Base-by-base conservation (phyloP, 2,329 filamentous ascomycete species). In the Aspergillus sp. region DNA sequence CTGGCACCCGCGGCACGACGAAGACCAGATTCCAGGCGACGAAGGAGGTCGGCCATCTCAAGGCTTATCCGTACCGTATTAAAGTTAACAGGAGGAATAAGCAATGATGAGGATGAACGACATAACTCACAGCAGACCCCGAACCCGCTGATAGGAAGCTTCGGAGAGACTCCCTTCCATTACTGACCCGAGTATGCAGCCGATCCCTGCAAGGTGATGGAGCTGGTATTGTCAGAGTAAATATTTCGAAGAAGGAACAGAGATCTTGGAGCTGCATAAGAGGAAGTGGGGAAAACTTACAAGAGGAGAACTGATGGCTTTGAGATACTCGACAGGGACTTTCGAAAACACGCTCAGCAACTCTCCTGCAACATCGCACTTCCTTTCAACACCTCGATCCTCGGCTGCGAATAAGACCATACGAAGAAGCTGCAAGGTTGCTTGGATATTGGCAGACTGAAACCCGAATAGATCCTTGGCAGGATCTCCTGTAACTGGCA, bases 371-470 rank as follows among this genome's bases (percentile, higher is more conserved):
- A 76, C 67, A 26, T 69, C 60, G 50, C 73, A 76, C 50, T 72
- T 73, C 44, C 70, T 61, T 33, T 72, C 64, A 4, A 75, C 60
- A 7, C 58, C 67, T 32, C 59, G 57, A 30, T 63, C 59, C 30
- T 66, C 64, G 1, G 58, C 57, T 4, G 61, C 65, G 40, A 72
- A 68, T 4, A 76, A 58, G 4, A 73, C 64, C 65, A 76, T 75
- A 10, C 73, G 69, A 3, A 76, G 63, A 7, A 76, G 64, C 49
- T 73, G 71, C 6, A 74, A 51, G 0, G 73, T 76, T 1, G 72
- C 72, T 43, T 70, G 66, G 12, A 76, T 75, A 51, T 76, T 75
- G 27, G 74, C 74, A 4, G 73, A 71, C 52, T 77, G 74, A 32
- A 76, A 76, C 1, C 70, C 68, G 48, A 68, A 71, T 4, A 71